A percentile compares a stretch with the other conserved stretches of the same genome.
Conservation (phyloP, 495 filamentous ascomycete genomes). For the Xylaria telfairii region DNA sequence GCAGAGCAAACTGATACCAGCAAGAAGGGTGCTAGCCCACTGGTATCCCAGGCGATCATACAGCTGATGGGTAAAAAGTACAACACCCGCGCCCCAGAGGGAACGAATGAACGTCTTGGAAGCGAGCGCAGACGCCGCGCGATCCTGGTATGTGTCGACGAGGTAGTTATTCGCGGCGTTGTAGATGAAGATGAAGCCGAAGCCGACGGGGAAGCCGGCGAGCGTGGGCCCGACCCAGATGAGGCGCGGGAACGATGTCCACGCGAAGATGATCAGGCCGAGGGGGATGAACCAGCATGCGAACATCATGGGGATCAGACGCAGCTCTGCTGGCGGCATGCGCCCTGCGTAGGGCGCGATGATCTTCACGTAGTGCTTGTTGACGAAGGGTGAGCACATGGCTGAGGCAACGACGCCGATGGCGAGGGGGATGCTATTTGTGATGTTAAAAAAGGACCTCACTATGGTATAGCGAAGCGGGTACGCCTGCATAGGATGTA, state of each 20-base stretch:
- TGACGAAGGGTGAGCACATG: slow-evolving; percentile 70
- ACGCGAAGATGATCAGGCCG: slow-evolving; percentile 84
- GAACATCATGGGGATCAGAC: slow-evolving; percentile 85
- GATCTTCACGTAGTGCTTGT: slow-evolving; percentile 75
- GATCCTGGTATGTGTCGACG: slow-evolving; percentile 84
- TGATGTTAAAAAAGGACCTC: not conserved
- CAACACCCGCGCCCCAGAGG: slow-evolving; percentile 77
- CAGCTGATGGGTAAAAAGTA: slow-evolving; percentile 84
- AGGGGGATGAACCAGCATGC: slow-evolving; percentile 81
- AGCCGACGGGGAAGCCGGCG: slow-evolving; percentile 78
- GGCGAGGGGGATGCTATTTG: slow-evolving; percentile 36
- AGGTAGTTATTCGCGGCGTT: slow-evolving; percentile 82
- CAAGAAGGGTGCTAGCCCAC: slow-evolving; percentile 75
- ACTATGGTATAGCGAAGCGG: not conserved
- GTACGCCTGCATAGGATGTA: too few relatives aligned
- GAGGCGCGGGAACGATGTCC: slow-evolving; percentile 71
- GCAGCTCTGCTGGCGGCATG: slow-evolving; percentile 73
- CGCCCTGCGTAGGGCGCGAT: slow-evolving; percentile 61
- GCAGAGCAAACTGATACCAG: slow-evolving; percentile 73
- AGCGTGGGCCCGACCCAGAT: slow-evolving; percentile 75
- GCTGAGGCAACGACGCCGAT: slow-evolving; percentile 64
- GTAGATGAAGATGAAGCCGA: slow-evolving; percentile 87
- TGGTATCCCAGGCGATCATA: slow-evolving; percentile 72
- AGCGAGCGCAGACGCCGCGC: slow-evolving; percentile 84
- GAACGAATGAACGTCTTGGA: slow-evolving; percentile 81